Conservation (phyloP, 1,139 yeast species). For the Nakaseomyces uthaithaninus region DNA sequence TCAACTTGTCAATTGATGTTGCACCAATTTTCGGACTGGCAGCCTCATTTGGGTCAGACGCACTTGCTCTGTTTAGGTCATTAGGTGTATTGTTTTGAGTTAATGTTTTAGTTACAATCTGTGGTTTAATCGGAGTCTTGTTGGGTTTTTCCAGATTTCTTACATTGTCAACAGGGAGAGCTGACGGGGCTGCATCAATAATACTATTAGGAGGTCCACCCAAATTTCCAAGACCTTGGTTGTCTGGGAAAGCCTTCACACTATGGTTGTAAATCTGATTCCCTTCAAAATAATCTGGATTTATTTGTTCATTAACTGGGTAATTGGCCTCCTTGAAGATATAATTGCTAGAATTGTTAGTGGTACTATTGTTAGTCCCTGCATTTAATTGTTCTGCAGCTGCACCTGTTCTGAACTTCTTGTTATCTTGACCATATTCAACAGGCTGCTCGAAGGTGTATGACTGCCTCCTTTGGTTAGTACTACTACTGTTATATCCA, state of each 20-base stretch:
- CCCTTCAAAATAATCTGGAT: slow-evolving; percentile 2
- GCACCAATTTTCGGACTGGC: slow-evolving; percentile 52
- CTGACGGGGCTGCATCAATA: neutral
- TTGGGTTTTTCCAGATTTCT: neutral
- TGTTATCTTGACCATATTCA: neutral
- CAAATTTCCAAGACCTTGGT: neutral
- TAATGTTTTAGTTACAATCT: neutral
- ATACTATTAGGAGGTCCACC: neutral
- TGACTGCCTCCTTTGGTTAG: neutral
- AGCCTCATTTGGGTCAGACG: slow-evolving; percentile 8
- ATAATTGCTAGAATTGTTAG: neutral
- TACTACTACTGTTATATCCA: neutral
- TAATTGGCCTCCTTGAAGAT: slow-evolving; percentile 1
- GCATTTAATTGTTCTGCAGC: neutral
- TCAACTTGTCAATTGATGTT: slow-evolving; percentile 79
- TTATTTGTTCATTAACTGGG: neutral
- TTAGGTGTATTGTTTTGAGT: neutral
- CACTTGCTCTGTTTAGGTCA: neutral
- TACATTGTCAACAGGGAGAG: neutral
- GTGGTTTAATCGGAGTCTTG: neutral
- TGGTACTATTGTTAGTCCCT: neutral
- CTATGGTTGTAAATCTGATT: neutral
- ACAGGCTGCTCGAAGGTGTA: neutral
- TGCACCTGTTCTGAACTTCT: neutral
- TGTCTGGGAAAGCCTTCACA: slow-evolving; percentile 12